These are phyloP conservation scores for Saccharomycopsis capsularis DNA, from an alignment of 805 yeast genomes.

Conservation along the genomic window DNA sequence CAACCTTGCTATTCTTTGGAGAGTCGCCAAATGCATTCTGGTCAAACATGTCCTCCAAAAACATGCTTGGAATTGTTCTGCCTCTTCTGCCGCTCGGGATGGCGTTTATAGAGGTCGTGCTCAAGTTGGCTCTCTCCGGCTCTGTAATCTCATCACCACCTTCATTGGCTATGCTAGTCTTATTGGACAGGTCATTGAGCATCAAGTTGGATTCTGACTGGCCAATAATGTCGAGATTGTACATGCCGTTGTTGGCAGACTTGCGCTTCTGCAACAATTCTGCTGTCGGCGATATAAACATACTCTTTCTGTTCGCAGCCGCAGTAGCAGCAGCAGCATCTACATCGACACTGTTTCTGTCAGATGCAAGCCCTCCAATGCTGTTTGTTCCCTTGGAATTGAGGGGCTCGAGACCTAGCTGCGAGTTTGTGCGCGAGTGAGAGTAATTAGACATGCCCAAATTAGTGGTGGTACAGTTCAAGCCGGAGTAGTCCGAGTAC, in stretches of 20 bases:
- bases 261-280: slow-evolving; percentile 38
- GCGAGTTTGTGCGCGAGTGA: background rate
- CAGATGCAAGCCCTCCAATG: too few relatives aligned
- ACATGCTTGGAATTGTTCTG: slow-evolving; percentile 21
- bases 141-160: slow-evolving; percentile 5
- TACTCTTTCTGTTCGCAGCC: slow-evolving; percentile 19
- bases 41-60: slow-evolving; percentile 17
- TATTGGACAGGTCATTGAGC: background rate
- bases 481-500: background rate
- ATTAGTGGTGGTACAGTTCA: slow-evolving; percentile 8
- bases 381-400: too few relatives aligned
- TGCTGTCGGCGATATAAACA: slow-evolving; percentile 77
- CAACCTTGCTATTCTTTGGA: background rate
- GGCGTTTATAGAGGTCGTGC: background rate
- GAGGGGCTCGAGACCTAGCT: background rate
- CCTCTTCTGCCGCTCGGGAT: slow-evolving; percentile 11
- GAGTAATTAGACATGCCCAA: slow-evolving; percentile 5
- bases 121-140: slow-evolving; percentile 14
- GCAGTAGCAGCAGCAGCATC: slow-evolving; percentile 1
- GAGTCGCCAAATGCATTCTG: background rate
- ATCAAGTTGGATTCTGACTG: slow-evolving; percentile 6
- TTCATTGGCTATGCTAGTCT: too few relatives aligned
- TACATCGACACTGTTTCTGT: slow-evolving; percentile 19
- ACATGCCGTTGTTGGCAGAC: background rate
- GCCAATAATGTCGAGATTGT: background rate